Base-by-base conservation (phyloP, 2,329 filamentous ascomycete genomes). In the Fusarium mundagurra region DNA sequence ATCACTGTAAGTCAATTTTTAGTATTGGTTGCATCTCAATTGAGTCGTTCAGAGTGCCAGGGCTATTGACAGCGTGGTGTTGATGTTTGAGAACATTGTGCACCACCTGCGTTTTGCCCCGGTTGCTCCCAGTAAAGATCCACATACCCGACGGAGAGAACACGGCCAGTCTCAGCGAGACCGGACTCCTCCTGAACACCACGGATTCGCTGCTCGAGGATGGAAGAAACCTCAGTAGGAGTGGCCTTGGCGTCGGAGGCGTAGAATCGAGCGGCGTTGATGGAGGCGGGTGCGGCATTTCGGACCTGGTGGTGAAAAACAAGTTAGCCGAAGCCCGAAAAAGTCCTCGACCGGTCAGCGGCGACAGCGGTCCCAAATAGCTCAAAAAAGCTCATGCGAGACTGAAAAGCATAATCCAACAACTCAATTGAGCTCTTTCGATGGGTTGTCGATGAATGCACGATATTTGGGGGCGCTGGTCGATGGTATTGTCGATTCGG, bases 171-270 rank as follows among this genome's bases (percentile, higher is more conserved):
- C 93, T 99, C 96, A 86, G 96, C 95, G 82, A 99, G 93, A 85
- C 91, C 92, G 84, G 94, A 90, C 90, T 98, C 96, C 89, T 98
- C 96, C 88, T 97, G 94, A 80, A 98, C 94, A 90, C 96, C 96
- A 85, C 96, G 94, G 84, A 99, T 99, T 88, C 95, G 92, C 92
- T 98, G 96, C 90, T 98, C 96, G 84, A 99, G 94, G 87, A 99
- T 98, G 81, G 96, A 98, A 81, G 96, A 98, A 82, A 98, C 96
- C 90, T 99, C 96, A 82, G 96, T 99, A 81, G 96, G 96, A 72
- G 95, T 87, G 82, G 96, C 95, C 91, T 98, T 98, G 80, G 94
- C 93, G 83, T 97, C 95, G 87, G 92, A 88, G 84, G 94, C 96
- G 88, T 98, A 98, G 86, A 90, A 91, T 88, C 96, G 94, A 85